A percentile compares a stretch with the other conserved stretches of the same genome.
phyloP scores from a whole-genome alignment of 2,329 filamentous ascomycete species.

The Aspergillus calidoustus region DNA sequence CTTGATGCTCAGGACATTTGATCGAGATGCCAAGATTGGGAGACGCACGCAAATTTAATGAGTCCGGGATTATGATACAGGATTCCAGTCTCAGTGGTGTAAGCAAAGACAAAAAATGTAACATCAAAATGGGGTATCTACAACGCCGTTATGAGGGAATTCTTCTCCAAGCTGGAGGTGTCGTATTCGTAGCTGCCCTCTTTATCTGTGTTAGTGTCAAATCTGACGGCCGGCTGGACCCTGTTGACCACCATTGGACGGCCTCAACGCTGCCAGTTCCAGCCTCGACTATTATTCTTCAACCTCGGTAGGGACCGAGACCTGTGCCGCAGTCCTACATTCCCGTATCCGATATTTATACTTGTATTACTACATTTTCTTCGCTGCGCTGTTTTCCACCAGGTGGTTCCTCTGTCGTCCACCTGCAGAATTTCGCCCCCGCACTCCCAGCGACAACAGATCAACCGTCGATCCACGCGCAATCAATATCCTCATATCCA shows the following conservation, averaged over 20 bases:
- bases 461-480: constrained; percentile 7
- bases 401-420: not conserved
- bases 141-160: not conserved
- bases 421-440: constrained; percentile 9
- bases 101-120: not conserved
- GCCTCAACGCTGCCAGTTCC: not conserved
- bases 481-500: constrained; percentile 2
- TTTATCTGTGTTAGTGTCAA: not conserved
- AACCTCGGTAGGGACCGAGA: not conserved
- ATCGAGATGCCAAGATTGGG: not conserved
- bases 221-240: constrained; percentile 3
- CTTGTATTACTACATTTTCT: not conserved
- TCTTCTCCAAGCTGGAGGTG: not conserved
- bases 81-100: not conserved
- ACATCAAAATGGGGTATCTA: not conserved
- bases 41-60: not conserved
- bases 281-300: not conserved
- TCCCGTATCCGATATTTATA: not conserved
- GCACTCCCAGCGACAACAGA: constrained; percentile 9
- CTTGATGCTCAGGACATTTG: no score
- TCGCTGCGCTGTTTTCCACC: not conserved
- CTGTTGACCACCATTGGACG: not conserved
- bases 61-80: not conserved
- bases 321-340: not conserved
- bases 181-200: not conserved